phyloP scores from a whole-genome alignment of 495 filamentous ascomycete genomes.

The Lasiosphaeria ovina region DNA sequence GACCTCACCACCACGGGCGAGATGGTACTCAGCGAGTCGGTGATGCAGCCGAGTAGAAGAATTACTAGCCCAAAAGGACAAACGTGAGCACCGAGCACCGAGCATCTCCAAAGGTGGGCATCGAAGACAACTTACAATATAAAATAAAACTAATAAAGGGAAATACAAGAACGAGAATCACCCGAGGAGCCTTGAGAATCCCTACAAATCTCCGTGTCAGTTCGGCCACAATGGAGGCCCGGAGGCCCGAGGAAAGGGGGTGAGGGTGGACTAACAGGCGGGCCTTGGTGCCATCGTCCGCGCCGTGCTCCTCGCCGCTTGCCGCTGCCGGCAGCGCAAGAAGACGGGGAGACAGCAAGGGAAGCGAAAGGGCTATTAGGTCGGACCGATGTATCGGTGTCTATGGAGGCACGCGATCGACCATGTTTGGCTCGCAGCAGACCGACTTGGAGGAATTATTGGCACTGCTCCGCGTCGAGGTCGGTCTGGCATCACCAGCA shows the following conservation, averaged over 20 bases:
- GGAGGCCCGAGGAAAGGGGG: neutral
- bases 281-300: conserved; percentile 12
- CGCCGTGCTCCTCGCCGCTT: conserved; percentile 4
- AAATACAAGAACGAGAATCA: conserved; percentile 23
- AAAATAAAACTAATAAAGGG: conserved; percentile 25
- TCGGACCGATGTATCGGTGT: neutral
- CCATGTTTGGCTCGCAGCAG: conserved; percentile 2
- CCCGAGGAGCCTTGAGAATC: conserved; percentile 27
- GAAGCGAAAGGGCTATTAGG: neutral
- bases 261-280: conserved; percentile 12
- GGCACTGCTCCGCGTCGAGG: conserved; percentile 1
- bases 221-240: neutral
- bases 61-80: conserved; percentile 12
- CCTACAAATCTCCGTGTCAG: conserved; percentile 10
- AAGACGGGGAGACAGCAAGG: neutral
- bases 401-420: conserved; percentile 9
- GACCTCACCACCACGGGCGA: conserved; percentile 22
- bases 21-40: conserved; percentile 18
- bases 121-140: conserved; percentile 15
- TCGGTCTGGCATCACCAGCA: conserved; percentile 13
- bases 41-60: conserved; percentile 24
- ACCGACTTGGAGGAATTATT: neutral
- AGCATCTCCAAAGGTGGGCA: no score
- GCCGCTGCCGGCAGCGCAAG: conserved; percentile 6
- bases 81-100: neutral